Percentiles rank a stretch among this genome's conserved stretches.
Conservation (phyloP, 768 basidiomycete genomes). For the Collybiopsis luxurians region DNA sequence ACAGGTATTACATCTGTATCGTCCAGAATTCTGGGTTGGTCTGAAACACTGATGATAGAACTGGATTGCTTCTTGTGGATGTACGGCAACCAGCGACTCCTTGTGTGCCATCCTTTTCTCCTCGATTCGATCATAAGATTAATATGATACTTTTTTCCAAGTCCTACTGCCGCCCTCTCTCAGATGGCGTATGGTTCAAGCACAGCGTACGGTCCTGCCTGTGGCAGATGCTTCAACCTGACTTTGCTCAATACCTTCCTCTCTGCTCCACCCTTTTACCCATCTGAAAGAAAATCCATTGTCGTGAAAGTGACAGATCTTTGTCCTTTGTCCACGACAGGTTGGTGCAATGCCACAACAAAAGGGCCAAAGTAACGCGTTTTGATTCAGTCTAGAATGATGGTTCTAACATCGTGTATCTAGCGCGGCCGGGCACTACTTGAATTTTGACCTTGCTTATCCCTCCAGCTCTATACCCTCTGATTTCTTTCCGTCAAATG, state of each 20-base stretch:
- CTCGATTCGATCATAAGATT: constrained; percentile 13
- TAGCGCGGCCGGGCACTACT: constrained; percentile 58
- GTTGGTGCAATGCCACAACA: constrained; percentile 72
- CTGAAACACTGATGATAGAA: no score
- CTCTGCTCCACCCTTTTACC: constrained; percentile 68
- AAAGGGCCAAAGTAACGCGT: constrained; percentile 64
- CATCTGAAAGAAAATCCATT: constrained; percentile 54
- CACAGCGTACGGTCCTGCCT: constrained; percentile 52
- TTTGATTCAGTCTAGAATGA: no score
- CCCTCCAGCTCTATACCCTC: constrained; percentile 69
- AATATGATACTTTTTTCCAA: constrained; percentile 25
- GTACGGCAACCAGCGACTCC: constrained; percentile 57
- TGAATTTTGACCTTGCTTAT: constrained; percentile 84
- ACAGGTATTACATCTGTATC: no score
- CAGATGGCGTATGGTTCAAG: constrained; percentile 68
- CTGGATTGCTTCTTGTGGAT: constrained; percentile 75
- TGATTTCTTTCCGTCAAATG: constrained; percentile 75
- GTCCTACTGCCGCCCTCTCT: constrained; percentile 77
- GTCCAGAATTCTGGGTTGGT: no score
- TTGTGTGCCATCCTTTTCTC: constrained; percentile 8
- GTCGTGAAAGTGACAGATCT: constrained; percentile 80
- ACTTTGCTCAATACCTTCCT: constrained; percentile 69
- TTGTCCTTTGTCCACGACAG: constrained; percentile 60
- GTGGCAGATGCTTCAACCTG: constrained; percentile 78
- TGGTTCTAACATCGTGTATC: no score